Base-by-base conservation (phyloP, 352 stramenopile genomes). In the Phytophthora tubulina region DNA sequence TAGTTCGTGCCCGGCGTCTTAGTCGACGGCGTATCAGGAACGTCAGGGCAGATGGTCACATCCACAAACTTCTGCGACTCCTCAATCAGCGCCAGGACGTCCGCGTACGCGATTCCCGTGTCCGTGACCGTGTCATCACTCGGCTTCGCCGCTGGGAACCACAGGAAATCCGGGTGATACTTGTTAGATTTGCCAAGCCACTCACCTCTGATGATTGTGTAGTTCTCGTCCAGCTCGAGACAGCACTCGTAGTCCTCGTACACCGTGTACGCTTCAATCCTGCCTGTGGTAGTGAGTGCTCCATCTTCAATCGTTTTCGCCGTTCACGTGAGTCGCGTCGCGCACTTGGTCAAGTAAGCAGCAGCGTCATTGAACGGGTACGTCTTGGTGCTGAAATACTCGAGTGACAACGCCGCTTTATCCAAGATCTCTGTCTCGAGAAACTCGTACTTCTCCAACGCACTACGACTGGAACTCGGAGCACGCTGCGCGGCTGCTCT, bases 391-490 rank as follows among this genome's bases (percentile, higher is more conserved):
- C 49, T 56, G 46, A 82, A 88, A 50, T 73, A 78, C 49, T 76
- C 62, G 31, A 73, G 50, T 0, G 80, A 75, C 0, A 77, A 60
- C 14, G 70, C 15, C 13, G 63, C 41, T 8, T 66, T 52, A 17
- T 75, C 67, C 53, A 85, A 54, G 39, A 84, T 72, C 44, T 69
- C 52, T 46, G 67, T 36, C 32, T 78, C 56, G 13, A 70, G 5
- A 31, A 86, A 55, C 50, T 82, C 49, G 62, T 85, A 91, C 56
- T 63, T n/a, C n/a, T n/a, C n/a, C n/a, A n/a, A n/a, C n/a, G n/a
- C n/a, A n/a, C n/a, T n/a, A n/a, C n/a, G n/a, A n/a, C n/a, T n/a
- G n/a, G n/a, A n/a, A n/a, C n/a, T n/a, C n/a, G n/a, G n/a, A n/a
- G n/a, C n/a, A n/a, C n/a, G n/a, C n/a, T n/a, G n/a, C n/a, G n/a